A percentile compares a stretch with the other conserved stretches of the same genome.
These are phyloP conservation scores for Trichoderma brevicompactum DNA, from an alignment of 2,329 filamentous ascomycete genomes.

Conservation along the genomic window DNA sequence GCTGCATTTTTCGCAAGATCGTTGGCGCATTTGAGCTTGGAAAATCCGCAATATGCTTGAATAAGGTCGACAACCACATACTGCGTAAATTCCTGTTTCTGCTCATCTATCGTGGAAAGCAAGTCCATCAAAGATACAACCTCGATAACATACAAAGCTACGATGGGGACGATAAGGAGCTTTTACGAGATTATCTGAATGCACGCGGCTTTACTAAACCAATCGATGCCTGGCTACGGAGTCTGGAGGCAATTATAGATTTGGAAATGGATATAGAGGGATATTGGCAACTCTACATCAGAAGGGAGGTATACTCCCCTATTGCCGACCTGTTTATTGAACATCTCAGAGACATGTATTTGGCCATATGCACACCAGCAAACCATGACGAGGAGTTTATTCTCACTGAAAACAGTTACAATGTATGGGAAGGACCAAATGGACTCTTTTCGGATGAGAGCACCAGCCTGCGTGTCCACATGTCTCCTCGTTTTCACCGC, in stretches of 20 bases:
- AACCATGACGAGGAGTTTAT: neutral
- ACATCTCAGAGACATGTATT: neutral
- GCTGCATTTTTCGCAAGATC: neutral
- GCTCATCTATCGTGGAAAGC: constrained; percentile 1
- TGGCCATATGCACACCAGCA: neutral
- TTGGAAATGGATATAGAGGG: neutral
- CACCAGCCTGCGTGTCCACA: neutral
- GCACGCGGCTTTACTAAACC: neutral
- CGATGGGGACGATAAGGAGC: neutral
- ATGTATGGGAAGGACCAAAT: neutral
- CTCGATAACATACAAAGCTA: neutral
- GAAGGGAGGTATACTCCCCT: neutral
- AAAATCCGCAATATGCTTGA: neutral
- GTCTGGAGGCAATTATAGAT: neutral
- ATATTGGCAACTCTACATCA: neutral
- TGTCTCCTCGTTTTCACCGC: neutral
- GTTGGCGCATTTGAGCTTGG: neutral
- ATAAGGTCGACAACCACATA: neutral
- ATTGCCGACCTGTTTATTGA: neutral
- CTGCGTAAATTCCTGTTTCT: constrained; percentile 16
- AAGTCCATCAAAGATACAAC: constrained; percentile 7
- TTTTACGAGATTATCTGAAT: neutral
- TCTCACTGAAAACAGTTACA: neutral
- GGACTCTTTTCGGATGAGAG: neutral
- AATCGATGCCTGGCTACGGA: neutral